Conservation (phyloP, 257 asterid species). For the Penstemon davidsonii region DNA sequence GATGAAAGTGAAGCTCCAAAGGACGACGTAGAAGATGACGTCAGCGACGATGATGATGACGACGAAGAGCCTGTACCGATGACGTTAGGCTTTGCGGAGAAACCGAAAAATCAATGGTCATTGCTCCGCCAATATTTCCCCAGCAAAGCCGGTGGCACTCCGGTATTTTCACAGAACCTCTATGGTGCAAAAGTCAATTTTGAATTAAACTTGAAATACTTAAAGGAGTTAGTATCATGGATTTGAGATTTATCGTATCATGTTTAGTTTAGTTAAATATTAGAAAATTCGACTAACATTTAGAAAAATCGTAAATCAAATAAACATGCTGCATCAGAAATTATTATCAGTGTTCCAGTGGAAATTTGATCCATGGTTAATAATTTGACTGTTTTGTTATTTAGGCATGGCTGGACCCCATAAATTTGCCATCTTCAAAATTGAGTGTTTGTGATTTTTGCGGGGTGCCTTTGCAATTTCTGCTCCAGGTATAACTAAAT, state of each 20-base stretch:
- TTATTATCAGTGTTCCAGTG: neutral
- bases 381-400: conserved; percentile 21
- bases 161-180: conserved; percentile 45
- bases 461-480: conserved; percentile 82
- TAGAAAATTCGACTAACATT: no score
- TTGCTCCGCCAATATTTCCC: conserved; percentile 74
- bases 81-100: conserved; percentile 75
- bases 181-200: neutral
- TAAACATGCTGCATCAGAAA: no score
- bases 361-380: conserved; percentile 4
- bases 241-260: no score
- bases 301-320: no score
- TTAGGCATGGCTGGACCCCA: conserved; percentile 95
- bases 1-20: conserved; percentile 47
- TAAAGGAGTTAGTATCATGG: no score
- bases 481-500: conserved; percentile 71
- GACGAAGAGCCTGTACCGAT: conserved; percentile 56
- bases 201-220: no score
- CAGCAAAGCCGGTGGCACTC: conserved; percentile 95
- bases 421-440: conserved; percentile 64
- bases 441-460: conserved; percentile 76
- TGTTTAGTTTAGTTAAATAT: no score
- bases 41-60: conserved; percentile 54
- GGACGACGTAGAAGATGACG: conserved; percentile 43
- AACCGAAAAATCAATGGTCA: conserved; percentile 63